Base-by-base conservation (phyloP, 768 basidiomycete genomes). In the Suillus sp. region DNA sequence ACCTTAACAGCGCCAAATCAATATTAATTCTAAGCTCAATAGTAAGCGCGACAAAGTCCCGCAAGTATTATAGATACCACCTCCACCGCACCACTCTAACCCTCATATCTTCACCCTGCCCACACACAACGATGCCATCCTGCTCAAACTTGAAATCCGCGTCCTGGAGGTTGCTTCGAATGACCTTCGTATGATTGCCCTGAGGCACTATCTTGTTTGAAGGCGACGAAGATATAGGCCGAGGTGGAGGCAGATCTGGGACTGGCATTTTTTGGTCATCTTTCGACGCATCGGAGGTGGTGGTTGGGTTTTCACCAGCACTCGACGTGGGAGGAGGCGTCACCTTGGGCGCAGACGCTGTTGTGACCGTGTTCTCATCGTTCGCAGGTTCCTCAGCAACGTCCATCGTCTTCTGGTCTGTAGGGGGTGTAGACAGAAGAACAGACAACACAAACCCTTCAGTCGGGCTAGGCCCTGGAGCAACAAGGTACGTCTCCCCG, bases 51-150 rank as follows among this genome's bases (percentile, higher is more conserved):
- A 22, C 13, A 22, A 35, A 30, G 14, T 18, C 27, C 32, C 18
- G n/a, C 8, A 38, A 38, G 55, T 56, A 37, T 38, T 56, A 56
- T 56, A 45, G 18, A 53, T 68, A 61, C 73, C 73, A 74, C 32
- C 69, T 60, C 73, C 73, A 74, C 45, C 73, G 65, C 40, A 73
- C 42, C 50, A 76, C 74, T 61, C 66, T 67, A 55, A 76, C 60
- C 38, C 61, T 56, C 37, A 76, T 6, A 8, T 16, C 57, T 2
- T 58, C 61, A 11, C 53, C 42, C 0, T 50, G 25, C 9, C 61
- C 54, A 45, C 62, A 66, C 59, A 76, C 40, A 11, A 65, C 7
- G 35, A 76, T 59, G 27, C 20, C 35, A 22, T 71, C 66, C 1
- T 64, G 53, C 25, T 75, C 65, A 57, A 74, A 74, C 8, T 4